Percentiles rank a stretch among this genome's conserved stretches.
These are phyloP conservation scores for Canavalia ensiformis DNA, from an alignment of 306 rosid genomes.

Conservation along the genomic window DNA sequence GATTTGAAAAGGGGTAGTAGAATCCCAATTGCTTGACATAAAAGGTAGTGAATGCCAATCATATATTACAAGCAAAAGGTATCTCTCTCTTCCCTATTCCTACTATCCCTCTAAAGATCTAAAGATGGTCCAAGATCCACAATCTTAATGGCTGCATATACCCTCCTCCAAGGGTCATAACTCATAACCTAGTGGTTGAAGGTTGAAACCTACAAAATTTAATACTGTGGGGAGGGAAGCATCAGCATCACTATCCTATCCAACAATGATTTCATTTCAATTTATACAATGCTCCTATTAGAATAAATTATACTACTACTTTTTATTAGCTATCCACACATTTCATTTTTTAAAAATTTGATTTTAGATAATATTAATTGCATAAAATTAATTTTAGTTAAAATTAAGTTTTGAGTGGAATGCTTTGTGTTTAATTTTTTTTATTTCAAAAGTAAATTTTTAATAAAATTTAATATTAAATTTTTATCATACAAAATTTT, in stretches of 20 bases:
- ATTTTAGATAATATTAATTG: background rate
- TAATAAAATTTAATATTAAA: no score
- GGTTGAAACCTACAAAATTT: constrained; percentile 10
- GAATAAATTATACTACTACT: background rate
- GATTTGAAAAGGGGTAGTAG: constrained; percentile 42
- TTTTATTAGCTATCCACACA: background rate
- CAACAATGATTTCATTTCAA: constrained; percentile 26
- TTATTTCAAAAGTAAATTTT: background rate
- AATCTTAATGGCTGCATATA: constrained; percentile 10
- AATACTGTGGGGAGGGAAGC: background rate
- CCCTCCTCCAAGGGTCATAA: background rate
- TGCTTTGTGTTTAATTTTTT: background rate
- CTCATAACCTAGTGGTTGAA: constrained; percentile 31
- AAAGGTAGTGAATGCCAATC: constrained; percentile 90
- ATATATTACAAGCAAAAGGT: constrained; percentile 69
- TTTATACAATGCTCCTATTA: background rate
- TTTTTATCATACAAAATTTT: no score
- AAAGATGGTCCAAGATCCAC: constrained; percentile 35
- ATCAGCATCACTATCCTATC: background rate
- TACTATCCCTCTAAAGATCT: constrained; percentile 34
- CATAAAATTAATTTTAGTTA: background rate
- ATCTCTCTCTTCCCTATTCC: constrained; percentile 32
- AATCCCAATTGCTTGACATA: constrained; percentile 57
- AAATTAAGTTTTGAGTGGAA: background rate
- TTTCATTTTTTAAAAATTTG: background rate